Conservation (phyloP, 1,284 basidiomycete species). For the Fomitiporia mediterranea region DNA sequence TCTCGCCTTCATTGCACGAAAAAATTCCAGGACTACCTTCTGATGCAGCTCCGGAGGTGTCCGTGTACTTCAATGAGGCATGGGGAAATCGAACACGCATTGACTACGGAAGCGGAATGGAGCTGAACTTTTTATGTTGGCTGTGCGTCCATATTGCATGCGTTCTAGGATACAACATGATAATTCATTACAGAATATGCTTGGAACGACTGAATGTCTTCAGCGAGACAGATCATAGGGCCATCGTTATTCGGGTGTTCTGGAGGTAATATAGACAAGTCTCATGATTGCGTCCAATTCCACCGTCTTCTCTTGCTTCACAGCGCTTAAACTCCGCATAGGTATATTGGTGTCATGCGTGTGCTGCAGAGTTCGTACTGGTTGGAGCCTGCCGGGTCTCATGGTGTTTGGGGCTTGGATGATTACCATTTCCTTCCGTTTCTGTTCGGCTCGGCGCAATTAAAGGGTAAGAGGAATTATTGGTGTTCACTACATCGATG, state of each 20-base stretch:
- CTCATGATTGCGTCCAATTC: not conserved
- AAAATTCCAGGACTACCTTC: slow-evolving; percentile 52
- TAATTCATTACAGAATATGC: slow-evolving; percentile 57
- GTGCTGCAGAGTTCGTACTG: slow-evolving; percentile 91
- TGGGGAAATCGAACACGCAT: slow-evolving; percentile 94
- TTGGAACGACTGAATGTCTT: slow-evolving; percentile 74
- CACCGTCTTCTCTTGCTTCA: not conserved
- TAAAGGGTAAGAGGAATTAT: slow-evolving; percentile 50
- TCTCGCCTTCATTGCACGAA: slow-evolving; percentile 50
- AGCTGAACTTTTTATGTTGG: slow-evolving; percentile 97
- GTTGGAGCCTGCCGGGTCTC: slow-evolving; percentile 96
- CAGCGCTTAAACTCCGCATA: slow-evolving; percentile 28
- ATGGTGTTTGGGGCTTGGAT: slow-evolving; percentile 98
- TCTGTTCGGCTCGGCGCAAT: slow-evolving; percentile 82
- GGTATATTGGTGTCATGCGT: slow-evolving; percentile 89
- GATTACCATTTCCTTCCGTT: slow-evolving; percentile 98
- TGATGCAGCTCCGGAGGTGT: slow-evolving; percentile 62
- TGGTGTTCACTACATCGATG: too few relatives aligned
- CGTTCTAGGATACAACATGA: not conserved
- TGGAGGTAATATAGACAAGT: slow-evolving; percentile 60
- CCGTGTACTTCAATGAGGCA: slow-evolving; percentile 78
- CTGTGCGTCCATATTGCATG: slow-evolving; percentile 52
- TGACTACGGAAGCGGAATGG: slow-evolving; percentile 99
- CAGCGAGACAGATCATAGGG: slow-evolving; percentile 61
- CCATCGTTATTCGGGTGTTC: slow-evolving; percentile 83